Evolutionary conservation across 768 basidiomycete species (phyloP).

Genomic region (Astraeus odoratus): DNA sequence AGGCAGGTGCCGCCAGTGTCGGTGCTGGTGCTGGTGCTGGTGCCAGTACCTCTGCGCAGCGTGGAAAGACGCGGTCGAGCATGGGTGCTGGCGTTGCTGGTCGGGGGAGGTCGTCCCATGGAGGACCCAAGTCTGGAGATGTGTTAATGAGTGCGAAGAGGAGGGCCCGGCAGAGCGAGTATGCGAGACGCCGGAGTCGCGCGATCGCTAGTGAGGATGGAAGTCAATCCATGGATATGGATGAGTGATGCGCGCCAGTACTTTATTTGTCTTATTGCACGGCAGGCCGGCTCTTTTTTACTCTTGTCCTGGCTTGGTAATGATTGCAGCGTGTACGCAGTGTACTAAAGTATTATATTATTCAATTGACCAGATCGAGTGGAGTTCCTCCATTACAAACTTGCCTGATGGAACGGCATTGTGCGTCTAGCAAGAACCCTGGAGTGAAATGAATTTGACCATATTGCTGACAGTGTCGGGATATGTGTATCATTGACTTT

Average conservation of each 20-base stretch:
- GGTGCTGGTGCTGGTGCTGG: slow-evolving; percentile 6
- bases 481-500: too few species aligned
- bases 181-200: slow-evolving; percentile 50
- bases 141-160: slow-evolving; percentile 64
- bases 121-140: slow-evolving; percentile 26
- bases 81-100: slow-evolving; percentile 31
- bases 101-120: slow-evolving; percentile 17
- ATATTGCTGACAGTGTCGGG: too few species aligned
- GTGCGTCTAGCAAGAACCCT: too few species aligned
- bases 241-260: slow-evolving; percentile 1
- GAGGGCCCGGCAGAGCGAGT: slow-evolving; percentile 71
- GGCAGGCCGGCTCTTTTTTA: too few species aligned
- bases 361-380: too few species aligned
- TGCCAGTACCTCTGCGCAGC: slow-evolving; percentile 12
- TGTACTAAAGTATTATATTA: too few species aligned
- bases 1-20: slow-evolving; percentile 11
- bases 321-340: too few species aligned
- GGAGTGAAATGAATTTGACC: too few species aligned
- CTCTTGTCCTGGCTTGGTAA: too few species aligned
- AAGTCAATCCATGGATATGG: slow-evolving; percentile 6
- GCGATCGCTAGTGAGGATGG: slow-evolving; percentile 12
- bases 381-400: too few species aligned
- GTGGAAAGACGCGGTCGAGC: slow-evolving; percentile 44
- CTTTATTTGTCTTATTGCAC: background rate
- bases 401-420: too few species aligned